Conservation (phyloP, 768 basidiomycete species). For the Pleurotus salmoneostramineus region DNA sequence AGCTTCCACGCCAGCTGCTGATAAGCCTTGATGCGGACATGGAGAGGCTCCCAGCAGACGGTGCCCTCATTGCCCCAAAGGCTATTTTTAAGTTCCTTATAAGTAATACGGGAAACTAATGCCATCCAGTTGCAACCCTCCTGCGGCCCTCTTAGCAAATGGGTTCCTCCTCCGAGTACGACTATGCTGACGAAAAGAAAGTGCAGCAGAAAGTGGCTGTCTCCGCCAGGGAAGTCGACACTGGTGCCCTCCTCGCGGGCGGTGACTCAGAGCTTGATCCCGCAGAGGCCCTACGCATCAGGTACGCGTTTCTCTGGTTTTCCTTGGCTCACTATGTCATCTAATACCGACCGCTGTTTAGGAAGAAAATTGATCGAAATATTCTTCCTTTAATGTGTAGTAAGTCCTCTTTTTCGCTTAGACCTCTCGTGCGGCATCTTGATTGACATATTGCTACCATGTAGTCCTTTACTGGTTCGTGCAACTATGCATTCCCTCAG, state of each 20-base stretch:
- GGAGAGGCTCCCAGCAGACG: background rate
- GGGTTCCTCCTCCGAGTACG: slow-evolving; percentile 7
- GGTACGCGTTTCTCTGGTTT: slow-evolving; percentile 27
- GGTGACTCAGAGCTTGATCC: slow-evolving; percentile 42
- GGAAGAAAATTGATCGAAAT: slow-evolving; percentile 63
- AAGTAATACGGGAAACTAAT: background rate
- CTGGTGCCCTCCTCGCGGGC: slow-evolving; percentile 55
- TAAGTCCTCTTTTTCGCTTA: slow-evolving; percentile 28
- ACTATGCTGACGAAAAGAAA: slow-evolving; percentile 22
- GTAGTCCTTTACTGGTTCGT: slow-evolving; percentile 54
- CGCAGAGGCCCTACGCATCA: slow-evolving; percentile 44
- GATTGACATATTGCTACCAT: too few relatives aligned
- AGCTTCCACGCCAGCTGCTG: background rate
- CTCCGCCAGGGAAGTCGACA: slow-evolving; percentile 51
- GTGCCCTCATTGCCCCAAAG: background rate
- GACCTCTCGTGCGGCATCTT: background rate
- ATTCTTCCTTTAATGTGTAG: slow-evolving; percentile 72
- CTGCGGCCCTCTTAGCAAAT: background rate
- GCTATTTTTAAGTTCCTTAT: slow-evolving; percentile 5
- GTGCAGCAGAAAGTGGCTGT: slow-evolving; percentile 30
- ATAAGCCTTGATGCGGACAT: slow-evolving; percentile 5
- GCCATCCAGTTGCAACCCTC: background rate
- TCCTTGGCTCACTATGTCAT: background rate
- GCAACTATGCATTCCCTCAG: background rate
- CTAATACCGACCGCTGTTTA: slow-evolving; percentile 7